Percentiles rank a stretch among this genome's conserved stretches.
Conservation (phyloP, 2,329 filamentous ascomycete genomes). For the Cercospora zeina region DNA sequence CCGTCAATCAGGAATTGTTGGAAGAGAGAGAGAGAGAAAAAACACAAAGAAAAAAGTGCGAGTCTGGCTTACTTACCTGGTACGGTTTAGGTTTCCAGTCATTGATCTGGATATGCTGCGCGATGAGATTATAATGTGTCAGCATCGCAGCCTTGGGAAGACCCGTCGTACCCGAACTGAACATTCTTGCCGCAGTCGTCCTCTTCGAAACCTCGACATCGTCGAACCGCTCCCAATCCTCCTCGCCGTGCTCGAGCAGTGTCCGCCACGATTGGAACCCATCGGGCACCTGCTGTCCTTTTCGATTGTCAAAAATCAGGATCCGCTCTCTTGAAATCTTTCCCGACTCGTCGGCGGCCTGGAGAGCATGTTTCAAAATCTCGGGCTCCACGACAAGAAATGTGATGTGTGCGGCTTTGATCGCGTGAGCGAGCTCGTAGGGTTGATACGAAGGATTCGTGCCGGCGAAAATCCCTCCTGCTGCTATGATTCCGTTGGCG, state of each 20-base stretch:
- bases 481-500: slow-evolving; percentile 34
- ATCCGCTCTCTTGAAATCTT: slow-evolving; percentile 44
- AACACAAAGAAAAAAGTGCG: too few species aligned
- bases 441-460: slow-evolving; percentile 42
- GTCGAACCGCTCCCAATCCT: slow-evolving; percentile 51
- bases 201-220: slow-evolving; percentile 43
- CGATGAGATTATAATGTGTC: slow-evolving; percentile 59
- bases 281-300: slow-evolving; percentile 32
- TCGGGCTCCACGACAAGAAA: slow-evolving; percentile 39
- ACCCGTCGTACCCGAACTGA: slow-evolving; percentile 58
- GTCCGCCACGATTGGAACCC: slow-evolving; percentile 28
- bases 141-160: slow-evolving; percentile 60
- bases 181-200: slow-evolving; percentile 53
- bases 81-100: slow-evolving; percentile 40
- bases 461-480: slow-evolving; percentile 40
- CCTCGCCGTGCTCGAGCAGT: slow-evolving; percentile 48
- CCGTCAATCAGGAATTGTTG: neutral
- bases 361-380: slow-evolving; percentile 37
- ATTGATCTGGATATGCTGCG: slow-evolving; percentile 52
- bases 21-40: neutral
- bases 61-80: slow-evolving; percentile 17
- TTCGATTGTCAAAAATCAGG: slow-evolving; percentile 44
- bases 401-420: slow-evolving; percentile 36
- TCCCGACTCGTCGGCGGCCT: slow-evolving; percentile 42
- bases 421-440: slow-evolving; percentile 38